These are phyloP conservation scores for Primulina eburnea DNA, from an alignment of 257 asterid species.

Conservation along the genomic window DNA sequence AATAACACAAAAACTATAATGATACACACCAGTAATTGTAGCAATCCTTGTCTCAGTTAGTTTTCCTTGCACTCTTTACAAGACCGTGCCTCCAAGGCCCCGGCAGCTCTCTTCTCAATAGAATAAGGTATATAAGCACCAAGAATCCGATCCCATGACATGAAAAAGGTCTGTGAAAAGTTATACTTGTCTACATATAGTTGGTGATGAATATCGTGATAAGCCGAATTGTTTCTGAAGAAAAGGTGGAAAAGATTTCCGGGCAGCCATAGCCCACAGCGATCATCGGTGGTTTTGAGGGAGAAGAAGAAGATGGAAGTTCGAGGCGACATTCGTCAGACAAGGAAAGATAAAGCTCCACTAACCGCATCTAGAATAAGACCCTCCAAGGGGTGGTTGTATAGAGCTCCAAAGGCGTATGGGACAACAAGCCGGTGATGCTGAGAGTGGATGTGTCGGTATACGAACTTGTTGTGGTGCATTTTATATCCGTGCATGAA, in stretches of 20 bases:
- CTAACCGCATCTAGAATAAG: conserved; percentile 77
- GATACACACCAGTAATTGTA: not conserved
- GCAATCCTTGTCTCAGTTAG: not conserved
- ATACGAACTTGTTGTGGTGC: conserved; percentile 85
- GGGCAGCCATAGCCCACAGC: conserved; percentile 87
- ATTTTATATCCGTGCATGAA: conserved; percentile 92
- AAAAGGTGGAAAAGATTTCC: conserved; percentile 73
- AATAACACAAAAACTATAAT: not conserved
- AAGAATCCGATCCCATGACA: conserved; percentile 81
- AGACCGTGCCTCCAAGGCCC: conserved; percentile 82
- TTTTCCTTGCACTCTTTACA: conserved; percentile 31
- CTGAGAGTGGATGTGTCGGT: conserved; percentile 77
- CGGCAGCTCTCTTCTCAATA: conserved; percentile 62
- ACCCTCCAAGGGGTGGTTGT: conserved; percentile 90
- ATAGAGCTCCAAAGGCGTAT: conserved; percentile 80
- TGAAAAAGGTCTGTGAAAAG: conserved; percentile 83
- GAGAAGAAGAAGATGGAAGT: conserved; percentile 79
- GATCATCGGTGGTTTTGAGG: conserved; percentile 77
- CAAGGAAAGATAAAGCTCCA: conserved; percentile 78
- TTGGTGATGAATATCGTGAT: conserved; percentile 45
- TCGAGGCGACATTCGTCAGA: conserved; percentile 84
- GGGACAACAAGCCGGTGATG: conserved; percentile 80
- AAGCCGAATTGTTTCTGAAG: conserved; percentile 77
- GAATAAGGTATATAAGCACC: conserved; percentile 69
- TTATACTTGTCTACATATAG: conserved; percentile 43